Base-by-base conservation (phyloP, 2,329 filamentous ascomycete genomes). In the Neopestalotiopsis rosae region DNA sequence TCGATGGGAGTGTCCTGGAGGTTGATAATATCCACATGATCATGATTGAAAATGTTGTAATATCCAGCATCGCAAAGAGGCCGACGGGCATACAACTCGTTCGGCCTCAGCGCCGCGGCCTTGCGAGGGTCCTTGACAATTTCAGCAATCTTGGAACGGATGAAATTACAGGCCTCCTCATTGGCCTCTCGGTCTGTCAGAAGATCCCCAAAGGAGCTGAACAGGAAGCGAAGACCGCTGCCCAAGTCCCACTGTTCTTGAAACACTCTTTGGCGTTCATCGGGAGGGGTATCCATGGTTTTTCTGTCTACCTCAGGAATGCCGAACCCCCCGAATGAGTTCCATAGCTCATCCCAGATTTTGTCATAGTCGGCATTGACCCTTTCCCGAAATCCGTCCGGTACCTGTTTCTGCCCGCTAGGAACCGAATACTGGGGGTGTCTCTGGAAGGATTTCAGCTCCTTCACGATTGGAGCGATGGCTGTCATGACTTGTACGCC, bases 191-290 rank as follows among this genome's bases (percentile, higher is more conserved):
- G 28, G 13, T 66, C 52, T 6, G 52, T 34, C 14, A 17, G 38
- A 4, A 45, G 38, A 52, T 66, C 65, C 4, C 13, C 14, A 52
- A 66, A 66, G 17, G 32, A 12, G 28, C 30, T 52, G 52, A 66
- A 45, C 65, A 65, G 24, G 63, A 65, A 65, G 24, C 30, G 24
- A 45, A 65, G 57, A 7, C 63, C 63, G 20, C 57, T 65, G 13
- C 63, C 63, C n/a, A 57, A 10, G 5, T 65, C 20, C 63, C 63
- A 65, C 3, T n/a, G 5, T 14, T 64, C 28, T n/a, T 64, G 34
- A 10, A 49, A 49, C 4, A 28, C 28, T 14, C 17, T 17, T 30
- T 28, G 34, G 34, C 61, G 61, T 32, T 64, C 61, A n/a, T 52
- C 61, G 28, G 28, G 28, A 5, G 59, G 1, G 28, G 34, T 9